These are phyloP conservation scores for Lanmaoa rubissima DNA, from an alignment of 768 basidiomycete genomes.

Conservation along the genomic window DNA sequence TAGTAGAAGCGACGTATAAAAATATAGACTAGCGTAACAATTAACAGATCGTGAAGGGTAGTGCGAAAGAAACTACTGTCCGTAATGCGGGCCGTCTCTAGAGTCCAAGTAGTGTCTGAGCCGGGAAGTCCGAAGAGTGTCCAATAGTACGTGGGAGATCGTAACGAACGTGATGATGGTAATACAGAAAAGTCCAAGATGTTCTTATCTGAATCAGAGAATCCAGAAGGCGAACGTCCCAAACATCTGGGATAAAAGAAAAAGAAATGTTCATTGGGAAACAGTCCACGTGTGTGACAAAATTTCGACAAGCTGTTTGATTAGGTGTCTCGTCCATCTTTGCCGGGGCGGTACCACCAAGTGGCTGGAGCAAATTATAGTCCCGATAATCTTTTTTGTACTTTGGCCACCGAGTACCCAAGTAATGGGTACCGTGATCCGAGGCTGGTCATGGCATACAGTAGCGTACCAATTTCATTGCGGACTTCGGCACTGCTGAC, in stretches of 20 bases:
- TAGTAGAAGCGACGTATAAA: slow-evolving; percentile 20
- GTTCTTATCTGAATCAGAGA: slow-evolving; percentile 9
- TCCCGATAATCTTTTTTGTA: slow-evolving; percentile 32
- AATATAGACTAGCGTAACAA: slow-evolving; percentile 30
- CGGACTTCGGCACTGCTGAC: slow-evolving; percentile 57
- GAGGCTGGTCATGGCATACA: slow-evolving; percentile 64
- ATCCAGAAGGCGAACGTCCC: slow-evolving; percentile 6
- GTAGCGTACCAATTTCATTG: slow-evolving; percentile 56
- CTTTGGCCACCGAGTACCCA: slow-evolving; percentile 30
- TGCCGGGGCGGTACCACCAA: neutral
- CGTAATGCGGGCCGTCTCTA: slow-evolving; percentile 26
- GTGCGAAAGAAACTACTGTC: slow-evolving; percentile 14
- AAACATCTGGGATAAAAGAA: slow-evolving; percentile 3
- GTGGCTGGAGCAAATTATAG: slow-evolving; percentile 18
- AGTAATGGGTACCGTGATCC: slow-evolving; percentile 61
- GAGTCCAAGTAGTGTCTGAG: slow-evolving; percentile 24
- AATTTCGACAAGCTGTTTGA: neutral
- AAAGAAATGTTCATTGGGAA: slow-evolving; percentile 4
- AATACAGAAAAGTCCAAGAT: slow-evolving; percentile 10
- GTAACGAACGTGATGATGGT: slow-evolving; percentile 24
- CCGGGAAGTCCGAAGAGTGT: slow-evolving; percentile 18
- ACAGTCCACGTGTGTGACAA: slow-evolving; percentile 9
- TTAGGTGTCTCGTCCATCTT: neutral
- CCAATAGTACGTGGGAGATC: slow-evolving; percentile 22
- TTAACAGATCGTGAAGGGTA: slow-evolving; percentile 21